Evolutionary conservation across 2,329 filamentous ascomycete genomes (phyloP).

Genomic region (Nannizziopsis barbatae): DNA sequence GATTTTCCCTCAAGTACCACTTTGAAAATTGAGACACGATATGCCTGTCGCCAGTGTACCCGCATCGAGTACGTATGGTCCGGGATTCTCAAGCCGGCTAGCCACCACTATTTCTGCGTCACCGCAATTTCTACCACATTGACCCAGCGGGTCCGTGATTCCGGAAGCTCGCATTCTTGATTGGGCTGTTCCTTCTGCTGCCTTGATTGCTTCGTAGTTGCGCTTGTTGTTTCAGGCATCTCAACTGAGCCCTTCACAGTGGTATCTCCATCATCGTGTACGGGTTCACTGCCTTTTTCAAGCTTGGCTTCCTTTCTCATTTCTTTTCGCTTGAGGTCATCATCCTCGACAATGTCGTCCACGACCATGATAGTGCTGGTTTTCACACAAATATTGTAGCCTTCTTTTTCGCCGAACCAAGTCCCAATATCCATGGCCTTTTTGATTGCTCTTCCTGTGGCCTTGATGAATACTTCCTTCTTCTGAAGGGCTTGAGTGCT

Average conservation of each 20-base stretch:
- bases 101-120: conserved; percentile 25
- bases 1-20: too few relatives aligned
- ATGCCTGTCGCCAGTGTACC: too few relatives aligned
- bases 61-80: not conserved
- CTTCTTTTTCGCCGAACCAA: conserved; percentile 45
- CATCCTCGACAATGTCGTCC: conserved; percentile 46
- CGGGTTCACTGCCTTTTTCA: conserved; percentile 14
- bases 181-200: conserved; percentile 22
- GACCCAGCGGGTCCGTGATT: conserved; percentile 37
- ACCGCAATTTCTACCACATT: conserved; percentile 39
- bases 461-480: conserved; percentile 49
- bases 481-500: conserved; percentile 26
- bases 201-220: conserved; percentile 9
- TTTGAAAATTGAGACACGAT: too few relatives aligned
- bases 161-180: conserved; percentile 31
- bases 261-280: conserved; percentile 14
- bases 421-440: conserved; percentile 45
- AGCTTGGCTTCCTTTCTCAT: conserved; percentile 19
- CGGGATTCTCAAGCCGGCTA: conserved; percentile 13
- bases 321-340: conserved; percentile 22
- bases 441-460: conserved; percentile 48
- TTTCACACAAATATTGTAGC: conserved; percentile 42
- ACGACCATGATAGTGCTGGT: conserved; percentile 48
- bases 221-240: conserved; percentile 8
- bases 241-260: conserved; percentile 14